These are phyloP conservation scores for Prunus salicina DNA, from an alignment of 306 rosid genomes.

Conservation along the genomic window DNA sequence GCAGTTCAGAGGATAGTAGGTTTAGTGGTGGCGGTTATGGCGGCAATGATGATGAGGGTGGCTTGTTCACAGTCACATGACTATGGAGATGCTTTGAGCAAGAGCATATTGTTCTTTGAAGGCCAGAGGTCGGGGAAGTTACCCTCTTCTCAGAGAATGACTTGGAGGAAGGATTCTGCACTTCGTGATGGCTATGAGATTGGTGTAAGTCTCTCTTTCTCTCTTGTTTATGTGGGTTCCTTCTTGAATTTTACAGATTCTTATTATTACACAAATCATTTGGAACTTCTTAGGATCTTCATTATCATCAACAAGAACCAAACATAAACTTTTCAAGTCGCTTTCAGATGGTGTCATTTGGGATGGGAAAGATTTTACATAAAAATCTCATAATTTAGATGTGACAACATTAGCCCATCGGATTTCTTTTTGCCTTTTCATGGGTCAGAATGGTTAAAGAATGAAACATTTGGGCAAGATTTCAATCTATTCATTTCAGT, in stretches of 20 bases:
- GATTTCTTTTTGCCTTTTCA: background rate
- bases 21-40: background rate
- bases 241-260: too few relatives aligned
- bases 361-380: too few relatives aligned
- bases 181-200: constrained; percentile 42
- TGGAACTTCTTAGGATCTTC: too few relatives aligned
- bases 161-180: constrained; percentile 51
- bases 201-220: background rate
- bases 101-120: constrained; percentile 56
- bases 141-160: constrained; percentile 46
- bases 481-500: background rate
- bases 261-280: too few relatives aligned
- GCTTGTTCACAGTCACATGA: constrained; percentile 13
- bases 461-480: background rate
- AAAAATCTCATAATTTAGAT: too few relatives aligned
- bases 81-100: constrained; percentile 47
- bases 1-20: constrained; percentile 3
- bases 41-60: constrained; percentile 6
- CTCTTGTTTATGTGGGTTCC: too few relatives aligned
- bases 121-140: constrained; percentile 58
- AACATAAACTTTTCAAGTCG: too few relatives aligned
- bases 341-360: too few relatives aligned
- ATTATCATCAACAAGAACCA: too few relatives aligned
- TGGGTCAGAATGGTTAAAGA: background rate
- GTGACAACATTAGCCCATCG: too few relatives aligned